Conservation (phyloP, 805 yeast genomes). For the Candida pini region DNA sequence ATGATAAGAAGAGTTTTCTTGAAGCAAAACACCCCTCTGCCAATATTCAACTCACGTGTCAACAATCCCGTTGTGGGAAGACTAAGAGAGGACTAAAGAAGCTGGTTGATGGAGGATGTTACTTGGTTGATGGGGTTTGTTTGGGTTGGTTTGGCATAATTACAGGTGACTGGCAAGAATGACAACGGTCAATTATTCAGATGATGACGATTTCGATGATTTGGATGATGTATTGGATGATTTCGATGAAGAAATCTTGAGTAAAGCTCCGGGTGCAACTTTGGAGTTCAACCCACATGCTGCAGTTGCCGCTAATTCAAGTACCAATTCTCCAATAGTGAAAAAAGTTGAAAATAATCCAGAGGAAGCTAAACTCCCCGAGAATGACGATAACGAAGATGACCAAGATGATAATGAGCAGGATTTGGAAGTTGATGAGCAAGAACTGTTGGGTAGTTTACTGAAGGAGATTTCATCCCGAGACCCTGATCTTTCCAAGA, state of each 20-base stretch:
- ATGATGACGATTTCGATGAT: constrained; percentile 68
- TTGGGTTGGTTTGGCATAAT: not conserved
- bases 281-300: constrained; percentile 3
- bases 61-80: constrained; percentile 1
- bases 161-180: constrained; percentile 1
- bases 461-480: constrained; percentile 18
- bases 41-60: constrained; percentile 1
- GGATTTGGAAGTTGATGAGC: constrained; percentile 13
- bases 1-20: too few species aligned
- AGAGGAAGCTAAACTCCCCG: too few species aligned
- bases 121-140: too few species aligned
- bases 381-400: constrained; percentile 6
- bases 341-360: not conserved
- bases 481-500: constrained; percentile 26
- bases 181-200: constrained; percentile 8
- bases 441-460: constrained; percentile 20
- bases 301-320: not conserved
- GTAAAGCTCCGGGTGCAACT: constrained; percentile 53
- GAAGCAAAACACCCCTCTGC: constrained; percentile 7
- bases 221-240: constrained; percentile 84
- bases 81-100: constrained; percentile 4
- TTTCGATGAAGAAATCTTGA: constrained; percentile 64
- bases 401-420: constrained; percentile 14
- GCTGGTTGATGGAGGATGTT: too few species aligned
- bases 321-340: not conserved